Evolutionary conservation across 345 rosid genomes (phyloP), one percentile per base, ranked within the genome.

Genomic region (Geranium brycei): DNA sequence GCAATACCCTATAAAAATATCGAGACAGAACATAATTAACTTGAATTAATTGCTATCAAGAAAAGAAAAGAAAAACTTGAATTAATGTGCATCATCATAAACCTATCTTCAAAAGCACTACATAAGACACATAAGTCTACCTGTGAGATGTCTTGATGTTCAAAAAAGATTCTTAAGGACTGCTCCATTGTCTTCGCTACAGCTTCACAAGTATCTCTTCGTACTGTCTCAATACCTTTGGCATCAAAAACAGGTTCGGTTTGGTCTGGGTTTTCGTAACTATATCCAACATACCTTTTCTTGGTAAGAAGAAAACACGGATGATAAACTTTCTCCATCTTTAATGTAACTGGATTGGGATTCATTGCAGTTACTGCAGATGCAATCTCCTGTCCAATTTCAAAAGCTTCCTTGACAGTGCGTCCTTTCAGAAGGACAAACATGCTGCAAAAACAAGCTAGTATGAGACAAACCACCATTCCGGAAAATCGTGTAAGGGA

Each of bases 161-260:
- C 88, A 63, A 92, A 92, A 68, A 82, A 89, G 70, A 78, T 76
- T 80, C 88, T 85, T 70, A 89, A 65, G 23, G 97, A 89, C 75
- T 85, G 88, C 80, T 92, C 98, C 98, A 92, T 74, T 56, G 83
- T 81, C 75, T 89, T 92, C 62, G 97, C 68, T 61, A 92, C 98
- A 62, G 90, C 98, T 59, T 57, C 76, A 69, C 98, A 92, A 19
- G 91, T 83, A 78, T 92, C 98, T 74, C 98, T 79, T 23, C 98
- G 87, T 69, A 92, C 98, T 67, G 98, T 89, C 79, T 92, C 98
- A 31, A 89, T 89, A 57, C 98, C 98, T 78, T 89, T 92, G 69
- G 98, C 98, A 79, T 92, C 98, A 82, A 86, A 89, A 10, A 71
- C 51, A 63, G 97, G 98, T 72, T 83, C 77, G 8, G 30, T 65